Evolutionary conservation across 2,329 filamentous ascomycete genomes (phyloP), one percentile per base, ranked within the genome.

Genomic region (Monosporascus sp.): DNA sequence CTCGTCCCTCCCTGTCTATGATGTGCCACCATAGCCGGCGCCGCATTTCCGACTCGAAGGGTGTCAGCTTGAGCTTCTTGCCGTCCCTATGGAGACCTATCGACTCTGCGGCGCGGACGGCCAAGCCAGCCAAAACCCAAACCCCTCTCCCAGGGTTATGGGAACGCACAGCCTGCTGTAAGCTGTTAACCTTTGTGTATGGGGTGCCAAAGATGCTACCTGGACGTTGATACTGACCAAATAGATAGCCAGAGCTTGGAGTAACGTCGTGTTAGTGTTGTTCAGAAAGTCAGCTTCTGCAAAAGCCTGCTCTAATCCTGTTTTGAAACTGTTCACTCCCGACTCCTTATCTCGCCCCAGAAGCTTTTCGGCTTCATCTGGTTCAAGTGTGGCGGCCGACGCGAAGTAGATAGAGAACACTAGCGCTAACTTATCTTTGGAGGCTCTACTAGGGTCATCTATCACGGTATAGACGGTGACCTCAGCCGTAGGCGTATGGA

Each of bases 1-100:
- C 31, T 7, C 49, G 20, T 7, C 36, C 36, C 26, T 44, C 38
- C 41, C 38, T 36, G 5, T 37, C 19, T 19, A 50, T 49, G n/a
- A 66, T 63, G 38, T 66, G 64, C 64, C 64, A 66, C 64, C 64
- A 67, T 27, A 67, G 56, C 6, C 64, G 56, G 7, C 64, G 62
- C 17, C 64, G 63, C 26, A 67, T 59, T 52, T 67, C 64, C 31
- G 61, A 61, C 41, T 66, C 64, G 31, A 67, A 49, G n/a, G 63
- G 59, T 20, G 57, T 54, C 6, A 65, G 52, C 0, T 55, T 54
- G 49, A 64, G 63, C 16, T 57, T 55, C 19, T 56, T 59, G 31
- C 66, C 69, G 22, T 66, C 64, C 5, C 63, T 61, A 49, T 67
- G 64, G 2, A 67, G 58, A 4, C 64, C 64, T 43, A 65, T 63